Percentiles rank a stretch among this genome's conserved stretches.
These are phyloP conservation scores for Blepharisma japonicum DNA, from an alignment of 73 alveolate genomes.

Conservation along the genomic window DNA sequence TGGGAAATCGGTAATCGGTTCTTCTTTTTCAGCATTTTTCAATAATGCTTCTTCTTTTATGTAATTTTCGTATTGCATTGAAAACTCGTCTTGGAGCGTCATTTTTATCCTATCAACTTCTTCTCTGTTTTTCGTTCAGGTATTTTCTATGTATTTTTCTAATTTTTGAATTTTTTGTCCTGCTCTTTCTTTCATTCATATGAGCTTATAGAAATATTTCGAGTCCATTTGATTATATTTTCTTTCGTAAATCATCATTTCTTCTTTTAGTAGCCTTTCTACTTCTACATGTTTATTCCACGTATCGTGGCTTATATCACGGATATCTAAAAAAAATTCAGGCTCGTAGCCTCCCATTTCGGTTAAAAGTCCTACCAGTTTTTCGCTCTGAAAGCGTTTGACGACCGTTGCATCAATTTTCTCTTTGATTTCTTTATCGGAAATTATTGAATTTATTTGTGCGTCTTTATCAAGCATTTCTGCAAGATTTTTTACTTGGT, in stretches of 20 bases:
- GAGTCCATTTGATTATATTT: constrained; percentile 16
- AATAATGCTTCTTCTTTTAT: not conserved
- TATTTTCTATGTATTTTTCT: not conserved
- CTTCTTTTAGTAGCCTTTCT: not conserved
- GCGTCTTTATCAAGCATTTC: no score
- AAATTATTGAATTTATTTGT: no score
- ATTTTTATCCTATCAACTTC: not conserved
- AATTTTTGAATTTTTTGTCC: not conserved
- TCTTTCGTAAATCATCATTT: constrained; percentile 11
- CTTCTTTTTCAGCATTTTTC: not conserved
- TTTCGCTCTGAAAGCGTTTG: not conserved
- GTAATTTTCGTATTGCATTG: not conserved
- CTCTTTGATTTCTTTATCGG: no score
- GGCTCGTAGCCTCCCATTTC: not conserved
- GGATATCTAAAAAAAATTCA: not conserved
- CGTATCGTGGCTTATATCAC: not conserved
- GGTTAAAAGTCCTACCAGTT: not conserved
- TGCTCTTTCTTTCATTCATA: not conserved
- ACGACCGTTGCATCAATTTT: no score
- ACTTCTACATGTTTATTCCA: constrained; percentile 27
- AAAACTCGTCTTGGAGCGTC: not conserved
- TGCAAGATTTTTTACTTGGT: no score
- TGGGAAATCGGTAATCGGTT: not conserved
- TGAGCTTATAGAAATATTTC: not conserved
- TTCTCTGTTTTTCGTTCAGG: not conserved